phyloP scores from a whole-genome alignment of 23 red algal genomes.

The Cyanidium caldarium region DNA sequence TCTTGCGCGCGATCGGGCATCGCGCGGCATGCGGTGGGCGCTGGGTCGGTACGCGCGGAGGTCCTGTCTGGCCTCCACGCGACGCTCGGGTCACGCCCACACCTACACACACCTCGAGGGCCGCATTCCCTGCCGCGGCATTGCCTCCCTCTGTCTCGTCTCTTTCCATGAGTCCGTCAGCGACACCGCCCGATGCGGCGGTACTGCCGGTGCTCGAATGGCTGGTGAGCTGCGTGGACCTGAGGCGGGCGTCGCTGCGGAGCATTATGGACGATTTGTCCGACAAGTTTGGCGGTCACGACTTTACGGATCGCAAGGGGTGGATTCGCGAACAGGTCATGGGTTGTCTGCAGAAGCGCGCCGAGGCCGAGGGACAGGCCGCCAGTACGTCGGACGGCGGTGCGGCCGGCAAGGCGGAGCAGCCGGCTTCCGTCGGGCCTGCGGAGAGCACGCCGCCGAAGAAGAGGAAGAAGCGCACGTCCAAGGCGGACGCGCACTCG shows the following conservation, averaged over 20 bases:
- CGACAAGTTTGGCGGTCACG: background rate
- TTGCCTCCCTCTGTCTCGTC: too few species aligned
- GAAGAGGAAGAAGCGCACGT: background rate
- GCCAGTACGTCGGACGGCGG: background rate
- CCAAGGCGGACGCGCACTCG: background rate
- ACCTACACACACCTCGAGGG: too few species aligned
- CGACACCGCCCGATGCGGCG: background rate
- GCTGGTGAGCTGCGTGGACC: background rate
- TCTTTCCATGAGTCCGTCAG: too few species aligned
- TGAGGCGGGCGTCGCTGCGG: conserved; percentile 1
- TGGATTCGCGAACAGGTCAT: background rate
- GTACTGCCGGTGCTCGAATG: conserved; percentile 1
- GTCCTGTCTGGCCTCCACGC: too few species aligned
- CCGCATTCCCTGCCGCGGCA: too few species aligned
- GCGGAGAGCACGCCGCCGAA: background rate
- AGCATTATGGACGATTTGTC: conserved; percentile 5
- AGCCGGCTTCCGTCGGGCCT: background rate
- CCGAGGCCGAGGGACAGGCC: background rate
- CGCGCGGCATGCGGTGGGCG: too few species aligned
- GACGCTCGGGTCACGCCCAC: too few species aligned
- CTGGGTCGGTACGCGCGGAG: too few species aligned
- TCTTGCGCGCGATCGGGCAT: too few species aligned
- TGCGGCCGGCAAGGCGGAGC: too few species aligned
- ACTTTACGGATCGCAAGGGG: background rate
- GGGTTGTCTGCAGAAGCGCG: background rate